phyloP scores from a whole-genome alignment of 768 basidiomycete genomes.

The Cubamyces lactineus region DNA sequence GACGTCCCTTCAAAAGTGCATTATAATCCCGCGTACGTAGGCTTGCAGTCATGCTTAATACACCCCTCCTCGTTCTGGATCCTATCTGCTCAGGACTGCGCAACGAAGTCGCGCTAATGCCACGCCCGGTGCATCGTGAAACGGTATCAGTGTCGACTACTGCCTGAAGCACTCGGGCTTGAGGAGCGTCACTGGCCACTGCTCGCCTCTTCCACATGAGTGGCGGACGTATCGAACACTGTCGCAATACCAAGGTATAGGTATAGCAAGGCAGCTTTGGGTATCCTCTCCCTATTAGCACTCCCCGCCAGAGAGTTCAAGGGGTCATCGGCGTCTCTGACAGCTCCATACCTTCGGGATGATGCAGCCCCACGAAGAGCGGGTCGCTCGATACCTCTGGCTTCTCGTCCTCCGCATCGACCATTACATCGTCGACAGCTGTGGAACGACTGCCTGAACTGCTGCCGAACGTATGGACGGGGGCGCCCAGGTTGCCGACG shows the following conservation, averaged over 20 bases:
- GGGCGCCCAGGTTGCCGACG: conserved; percentile 27
- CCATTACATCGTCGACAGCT: background rate
- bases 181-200: no score
- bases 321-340: background rate
- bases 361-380: conserved; percentile 3
- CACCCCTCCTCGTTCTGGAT: conserved; percentile 17
- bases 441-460: background rate
- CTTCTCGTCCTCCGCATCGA: conserved; percentile 2
- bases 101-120: background rate
- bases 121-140: no score
- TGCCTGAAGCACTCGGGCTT: no score
- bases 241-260: no score
- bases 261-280: no score
- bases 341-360: background rate
- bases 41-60: conserved; percentile 14
- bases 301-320: background rate
- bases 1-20: conserved; percentile 6
- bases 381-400: conserved; percentile 14
- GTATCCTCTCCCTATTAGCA: background rate
- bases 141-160: no score
- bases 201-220: no score
- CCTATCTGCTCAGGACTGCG: background rate
- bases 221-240: no score
- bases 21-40: conserved; percentile 17
- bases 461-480: conserved; percentile 10